Base-by-base conservation (phyloP, 1,139 yeast genomes). In the Yamadazyma diddensiae region DNA sequence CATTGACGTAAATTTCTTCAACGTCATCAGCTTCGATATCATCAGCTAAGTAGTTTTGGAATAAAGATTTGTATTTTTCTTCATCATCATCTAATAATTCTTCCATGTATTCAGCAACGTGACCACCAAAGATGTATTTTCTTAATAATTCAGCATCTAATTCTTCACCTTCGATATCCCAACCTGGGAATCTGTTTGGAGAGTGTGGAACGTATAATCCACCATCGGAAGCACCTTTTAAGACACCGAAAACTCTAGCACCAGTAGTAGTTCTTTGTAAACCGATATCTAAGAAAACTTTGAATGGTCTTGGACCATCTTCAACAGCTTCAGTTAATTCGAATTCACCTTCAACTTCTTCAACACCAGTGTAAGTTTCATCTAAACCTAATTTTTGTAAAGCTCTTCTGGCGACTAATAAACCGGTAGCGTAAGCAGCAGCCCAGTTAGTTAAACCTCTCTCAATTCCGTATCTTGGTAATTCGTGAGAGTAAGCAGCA, bases 401-500 rank as follows among this genome's bases (percentile, higher is more conserved):
- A 50, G 95, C 90, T 82, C 99, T 92, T 82, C 99, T 90, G 73
- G 98, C 98, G 65, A 92, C 84, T 68, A 92, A 80, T 58, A 92
- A 79, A 82, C 99, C 99, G 59, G 88, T 87, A 59, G 98, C 97
- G 79, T 92, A 92, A 68, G 96, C 97, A 68, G 98, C 97, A 46
- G 98, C 75, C 99, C 99, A 92, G 94, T 94, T 94, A 70, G 98
- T 92, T 70, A 92, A 83, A 85, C 99, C 99, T 74, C 87, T 95
- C 66, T 77, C 79, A 65, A 92, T 87, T 65, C 99, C 99, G 81
- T 86, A 92, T 65, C 77, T 80, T 78, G 98, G 97, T 63, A 92
- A 82, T 78, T 92, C 99, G 64, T 92, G 98, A 50, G 98, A 79
- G 81, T 92, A 94, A 65, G 99, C 99, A 67, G 97, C 94, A 55